These are phyloP conservation scores for Starmerella powellii DNA, from an alignment of 805 yeast species.

Conservation along the genomic window DNA sequence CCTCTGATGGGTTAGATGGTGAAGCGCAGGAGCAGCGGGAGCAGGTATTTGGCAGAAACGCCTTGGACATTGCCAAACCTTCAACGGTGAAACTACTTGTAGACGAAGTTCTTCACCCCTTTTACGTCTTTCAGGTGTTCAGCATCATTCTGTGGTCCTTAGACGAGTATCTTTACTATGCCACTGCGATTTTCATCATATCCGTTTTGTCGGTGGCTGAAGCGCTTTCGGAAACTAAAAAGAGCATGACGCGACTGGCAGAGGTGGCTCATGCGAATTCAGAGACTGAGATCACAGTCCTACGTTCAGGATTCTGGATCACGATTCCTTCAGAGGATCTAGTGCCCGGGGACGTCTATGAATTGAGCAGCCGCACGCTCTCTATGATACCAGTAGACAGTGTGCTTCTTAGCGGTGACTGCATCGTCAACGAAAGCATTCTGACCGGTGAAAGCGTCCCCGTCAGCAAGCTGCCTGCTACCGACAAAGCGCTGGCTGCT, in stretches of 20 bases:
- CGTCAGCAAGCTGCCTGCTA: slow-evolving; percentile 66
- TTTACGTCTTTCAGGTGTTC: slow-evolving; percentile 86
- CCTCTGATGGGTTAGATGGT: slow-evolving; percentile 54
- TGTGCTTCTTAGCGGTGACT: slow-evolving; percentile 74
- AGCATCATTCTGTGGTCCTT: slow-evolving; percentile 84
- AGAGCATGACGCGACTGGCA: slow-evolving; percentile 57
- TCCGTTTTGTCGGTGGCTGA: slow-evolving; percentile 70
- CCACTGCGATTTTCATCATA: slow-evolving; percentile 77
- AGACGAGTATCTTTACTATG: slow-evolving; percentile 88
- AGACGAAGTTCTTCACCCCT: slow-evolving; percentile 90
- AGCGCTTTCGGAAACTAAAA: slow-evolving; percentile 74
- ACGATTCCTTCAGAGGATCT: slow-evolving; percentile 61
- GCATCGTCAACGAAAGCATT: slow-evolving; percentile 96
- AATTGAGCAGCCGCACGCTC: slow-evolving; percentile 75
- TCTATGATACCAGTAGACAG: slow-evolving; percentile 78
- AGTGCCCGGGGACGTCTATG: slow-evolving; percentile 94
- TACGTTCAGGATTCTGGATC: slow-evolving; percentile 89
- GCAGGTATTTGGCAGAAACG: slow-evolving; percentile 65
- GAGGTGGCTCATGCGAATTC: slow-evolving; percentile 50
- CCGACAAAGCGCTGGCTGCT: slow-evolving; percentile 42
- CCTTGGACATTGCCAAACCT: slow-evolving; percentile 65
- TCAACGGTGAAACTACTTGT: slow-evolving; percentile 50
- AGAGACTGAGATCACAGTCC: slow-evolving; percentile 72
- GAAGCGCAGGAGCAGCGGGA: slow-evolving; percentile 55
- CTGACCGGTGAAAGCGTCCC: slow-evolving; percentile 98